Conservation (phyloP, 2,329 filamentous ascomycete genomes). For the Ceratocystis diversiconidia region DNA sequence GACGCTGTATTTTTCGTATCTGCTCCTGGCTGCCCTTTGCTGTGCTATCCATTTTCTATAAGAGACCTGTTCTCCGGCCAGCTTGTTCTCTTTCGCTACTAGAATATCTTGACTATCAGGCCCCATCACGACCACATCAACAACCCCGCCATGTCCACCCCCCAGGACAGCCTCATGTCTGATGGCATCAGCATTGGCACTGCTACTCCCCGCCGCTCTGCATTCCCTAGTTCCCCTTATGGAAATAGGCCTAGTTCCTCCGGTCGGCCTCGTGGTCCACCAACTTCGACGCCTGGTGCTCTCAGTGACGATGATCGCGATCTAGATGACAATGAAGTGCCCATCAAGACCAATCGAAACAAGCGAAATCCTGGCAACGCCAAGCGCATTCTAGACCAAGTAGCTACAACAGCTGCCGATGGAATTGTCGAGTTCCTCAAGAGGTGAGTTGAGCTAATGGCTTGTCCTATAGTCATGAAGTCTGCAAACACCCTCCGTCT, state of each 20-base stretch:
- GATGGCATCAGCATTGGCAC: slow-evolving; percentile 34
- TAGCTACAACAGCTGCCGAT: slow-evolving; percentile 59
- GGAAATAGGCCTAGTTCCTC: slow-evolving; percentile 33
- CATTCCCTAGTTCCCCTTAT: slow-evolving; percentile 22
- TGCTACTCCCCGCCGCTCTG: slow-evolving; percentile 31
- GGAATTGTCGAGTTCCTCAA: slow-evolving; percentile 72
- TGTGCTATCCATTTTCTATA: no score
- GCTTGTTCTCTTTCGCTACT: no score
- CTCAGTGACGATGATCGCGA: slow-evolving; percentile 47
- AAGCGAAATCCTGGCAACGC: slow-evolving; percentile 32
- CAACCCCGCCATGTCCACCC: slow-evolving; percentile 13
- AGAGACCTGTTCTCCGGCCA: no score
- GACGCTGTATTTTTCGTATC: no score
- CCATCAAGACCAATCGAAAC: slow-evolving; percentile 31
- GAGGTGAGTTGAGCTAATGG: slow-evolving; percentile 35
- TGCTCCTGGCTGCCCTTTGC: no score
- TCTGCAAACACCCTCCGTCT: no score
- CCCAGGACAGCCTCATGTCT: slow-evolving; percentile 33
- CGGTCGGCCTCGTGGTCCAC: slow-evolving; percentile 42
- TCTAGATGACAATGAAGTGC: slow-evolving; percentile 51
- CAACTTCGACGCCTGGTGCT: slow-evolving; percentile 45
- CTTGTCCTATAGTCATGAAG: no score
- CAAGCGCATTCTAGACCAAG: slow-evolving; percentile 59
- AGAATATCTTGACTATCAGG: no score
- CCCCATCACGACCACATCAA: not conserved